Conservation (phyloP, 1,284 basidiomycete species). For the Chalciporus sp. region DNA sequence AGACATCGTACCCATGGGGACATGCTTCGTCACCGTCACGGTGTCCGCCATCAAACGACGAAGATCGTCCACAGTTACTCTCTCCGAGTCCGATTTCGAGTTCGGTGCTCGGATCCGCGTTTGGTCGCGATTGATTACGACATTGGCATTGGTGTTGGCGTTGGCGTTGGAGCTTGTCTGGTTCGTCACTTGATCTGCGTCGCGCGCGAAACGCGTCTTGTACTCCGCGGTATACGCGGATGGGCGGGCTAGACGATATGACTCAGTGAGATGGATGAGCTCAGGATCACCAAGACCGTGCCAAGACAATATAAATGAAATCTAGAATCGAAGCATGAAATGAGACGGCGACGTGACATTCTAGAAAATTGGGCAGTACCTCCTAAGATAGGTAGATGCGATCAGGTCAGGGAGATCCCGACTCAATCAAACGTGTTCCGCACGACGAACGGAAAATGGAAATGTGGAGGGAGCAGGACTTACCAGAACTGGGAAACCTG, state of each 20-base stretch:
- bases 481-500: slow-evolving; percentile 3
- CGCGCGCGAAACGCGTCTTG: neutral
- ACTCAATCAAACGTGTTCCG: neutral
- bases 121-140: neutral
- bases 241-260: slow-evolving; percentile 6
- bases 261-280: slow-evolving; percentile 7
- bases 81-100: neutral
- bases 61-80: neutral
- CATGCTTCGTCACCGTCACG: neutral
- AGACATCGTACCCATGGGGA: neutral
- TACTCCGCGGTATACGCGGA: slow-evolving; percentile 6
- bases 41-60: neutral
- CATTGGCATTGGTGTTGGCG: neutral
- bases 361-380: too few relatives aligned
- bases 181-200: neutral
- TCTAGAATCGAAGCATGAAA: neutral
- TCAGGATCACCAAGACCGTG: neutral
- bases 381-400: too few relatives aligned
- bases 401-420: too few relatives aligned
- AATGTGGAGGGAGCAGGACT: slow-evolving; percentile 1
- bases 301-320: neutral
- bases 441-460: too few relatives aligned
- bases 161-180: too few relatives aligned
- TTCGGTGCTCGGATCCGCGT: too few relatives aligned
- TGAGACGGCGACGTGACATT: neutral